Base-by-base conservation (phyloP, 495 filamentous ascomycete species). In the Daldinia grandis region DNA sequence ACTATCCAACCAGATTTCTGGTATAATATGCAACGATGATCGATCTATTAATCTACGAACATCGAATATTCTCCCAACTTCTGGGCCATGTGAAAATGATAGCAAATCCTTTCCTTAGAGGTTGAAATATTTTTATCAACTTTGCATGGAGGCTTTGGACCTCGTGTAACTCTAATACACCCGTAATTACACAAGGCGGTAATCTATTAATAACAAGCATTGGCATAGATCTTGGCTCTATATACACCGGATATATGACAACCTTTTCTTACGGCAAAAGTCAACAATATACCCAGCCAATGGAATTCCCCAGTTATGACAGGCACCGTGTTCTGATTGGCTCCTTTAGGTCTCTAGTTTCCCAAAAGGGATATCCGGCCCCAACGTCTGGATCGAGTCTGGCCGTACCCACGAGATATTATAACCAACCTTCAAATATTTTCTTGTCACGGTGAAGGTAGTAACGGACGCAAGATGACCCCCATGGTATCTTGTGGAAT, bases 251-350 rank as follows among this genome's bases (percentile, higher is more conserved):
- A 42, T 54, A 62, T 62, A 62, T 62, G 30, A 31, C 24, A 47
- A 62, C 37, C 21, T 14, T 35, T 25, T 35, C 21, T 24, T 21
- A 24, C 60, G 60, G 60, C 60, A 62, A 62, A 62, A 62, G 31
- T 62, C 60, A 14, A 37, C 25, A 54, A 28, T 53, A 62, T 62
- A 62, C 12, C 60, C 60, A 38, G 15, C 60, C 47, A 62, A 62
- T 62, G 10, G 31, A 25, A 40, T 2, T 6, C 19, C 17, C 25
- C 24, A 10, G 35, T 21, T n/a, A 8, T 5, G 9, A 5, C 10
- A 40, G 21, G 28, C 21, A 54, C 14, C 4, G 10, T 14, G 12
- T 54, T 47, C 47, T 62, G 44, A 62, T 54, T 62, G 31, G 60
- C 30, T 38, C 17, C 9, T 54, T 54, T 24, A 4, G 24, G 47